Percentiles rank a stretch among this genome's conserved stretches.
Conservation (phyloP, 257 asterid genomes). For the Solanum chilense region DNA sequence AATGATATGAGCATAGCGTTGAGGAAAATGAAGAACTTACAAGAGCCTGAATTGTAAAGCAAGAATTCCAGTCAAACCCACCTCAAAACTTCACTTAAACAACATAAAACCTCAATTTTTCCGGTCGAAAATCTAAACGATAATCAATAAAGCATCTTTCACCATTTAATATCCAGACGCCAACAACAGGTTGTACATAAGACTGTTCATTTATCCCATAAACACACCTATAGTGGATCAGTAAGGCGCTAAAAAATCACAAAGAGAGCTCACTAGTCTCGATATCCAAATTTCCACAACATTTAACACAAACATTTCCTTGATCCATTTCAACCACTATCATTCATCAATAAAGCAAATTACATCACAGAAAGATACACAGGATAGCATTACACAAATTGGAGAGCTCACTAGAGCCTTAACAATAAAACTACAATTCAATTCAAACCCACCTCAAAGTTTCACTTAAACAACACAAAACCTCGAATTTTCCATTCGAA, state of each 20-base stretch:
- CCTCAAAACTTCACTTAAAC: conserved; percentile 5
- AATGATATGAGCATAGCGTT: not conserved
- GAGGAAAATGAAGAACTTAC: not conserved
- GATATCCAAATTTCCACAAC: not conserved
- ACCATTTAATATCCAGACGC: not conserved
- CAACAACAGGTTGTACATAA: not conserved
- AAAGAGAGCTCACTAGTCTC: not conserved
- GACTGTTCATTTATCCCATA: not conserved
- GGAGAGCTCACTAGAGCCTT: not conserved
- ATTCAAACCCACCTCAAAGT: not conserved
- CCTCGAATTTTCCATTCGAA: not conserved
- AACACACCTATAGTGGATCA: not conserved
- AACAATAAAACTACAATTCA: not conserved
- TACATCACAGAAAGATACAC: not conserved
- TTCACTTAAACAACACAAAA: conserved; percentile 10
- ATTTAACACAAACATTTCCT: not conserved
- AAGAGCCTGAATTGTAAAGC: not conserved
- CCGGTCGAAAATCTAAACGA: not conserved
- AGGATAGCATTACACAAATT: not conserved
- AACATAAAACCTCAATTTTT: not conserved
- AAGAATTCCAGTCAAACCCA: not conserved
- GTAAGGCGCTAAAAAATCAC: not conserved
- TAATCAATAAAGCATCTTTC: not conserved
- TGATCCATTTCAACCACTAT: not conserved
- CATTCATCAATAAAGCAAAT: not conserved